Base-by-base conservation (phyloP, 345 rosid genomes). In the Gossypium rotundifolium region DNA sequence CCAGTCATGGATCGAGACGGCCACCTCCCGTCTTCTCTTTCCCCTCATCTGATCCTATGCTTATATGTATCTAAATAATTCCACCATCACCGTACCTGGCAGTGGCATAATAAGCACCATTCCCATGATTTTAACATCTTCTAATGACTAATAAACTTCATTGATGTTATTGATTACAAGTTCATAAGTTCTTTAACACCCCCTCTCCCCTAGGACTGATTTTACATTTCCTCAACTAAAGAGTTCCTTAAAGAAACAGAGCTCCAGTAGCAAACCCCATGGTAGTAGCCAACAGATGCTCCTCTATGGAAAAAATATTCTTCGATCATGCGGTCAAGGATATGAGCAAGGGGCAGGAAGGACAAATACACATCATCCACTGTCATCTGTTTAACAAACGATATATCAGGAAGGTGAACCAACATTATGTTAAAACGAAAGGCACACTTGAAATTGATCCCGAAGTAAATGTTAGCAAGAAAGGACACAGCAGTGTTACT, bases 241-340 rank as follows among this genome's bases (percentile, higher is more conserved):
- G 8, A 33, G 40, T 33, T 33, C 40, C 40, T 33, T 33, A 33
- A 68, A 62, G 58, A 46, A 53, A 65, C 11, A 59, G 61, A 61
- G 49, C 11, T 48, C 29, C 49, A 67, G 55, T 57, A 77, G 57
- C 82, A 44, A 87, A 95, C 99, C 87, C 98, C 99, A 73, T 95
- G 98, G 78, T 90, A 95, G 80, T 87, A 95, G 78, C 99, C 99
- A 51, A 95, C 86, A 38, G 99, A 88, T 79, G 99, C 99, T 51
- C 99, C 99, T 77, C 83, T 95, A 51, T 84, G 78, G 75, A 92
- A 87, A 79, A 95, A 93, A 62, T 87, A 91, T 83, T 95, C 98
- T 77, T 95, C 98, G 59, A 89, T 87, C 82, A 69, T 55, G 33
- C 99, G 97, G 75, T 95, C 99, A 63, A 95, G 91, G 63, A 88